Percentiles rank a stretch among this genome's conserved stretches.
Evolutionary conservation across 768 basidiomycete species (phyloP).

Genomic region (Sutorius australiensis): DNA sequence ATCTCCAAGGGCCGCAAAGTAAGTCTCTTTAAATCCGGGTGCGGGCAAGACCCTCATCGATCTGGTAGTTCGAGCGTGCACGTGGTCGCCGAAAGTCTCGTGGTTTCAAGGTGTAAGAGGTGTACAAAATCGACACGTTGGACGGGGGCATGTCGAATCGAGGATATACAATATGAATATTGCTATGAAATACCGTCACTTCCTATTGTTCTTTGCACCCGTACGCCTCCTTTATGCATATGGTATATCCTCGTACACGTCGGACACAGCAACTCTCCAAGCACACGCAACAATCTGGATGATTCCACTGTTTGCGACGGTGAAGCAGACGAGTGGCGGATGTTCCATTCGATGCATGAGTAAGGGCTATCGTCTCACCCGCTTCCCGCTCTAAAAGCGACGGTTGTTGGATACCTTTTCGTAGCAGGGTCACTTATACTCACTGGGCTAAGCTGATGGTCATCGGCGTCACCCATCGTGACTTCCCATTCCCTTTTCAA

Average conservation of each 20-base stretch:
- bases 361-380: conserved; percentile 11
- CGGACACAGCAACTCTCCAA: neutral
- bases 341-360: neutral
- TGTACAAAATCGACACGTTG: conserved; percentile 34
- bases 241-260: conserved; percentile 16
- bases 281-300: neutral
- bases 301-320: neutral
- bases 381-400: conserved; percentile 20
- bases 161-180: conserved; percentile 34
- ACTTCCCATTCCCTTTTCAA: conserved; percentile 27
- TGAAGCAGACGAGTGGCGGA: neutral
- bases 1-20: conserved; percentile 95
- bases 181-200: conserved; percentile 21
- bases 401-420: neutral
- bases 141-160: conserved; percentile 22
- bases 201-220: conserved; percentile 16
- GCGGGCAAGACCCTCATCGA: neutral
- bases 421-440: neutral
- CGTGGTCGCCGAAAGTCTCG: conserved; percentile 99
- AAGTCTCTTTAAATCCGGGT: conserved; percentile 8
- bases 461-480: conserved; percentile 16
- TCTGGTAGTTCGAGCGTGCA: conserved; percentile 83
- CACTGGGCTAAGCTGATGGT: conserved; percentile 11
- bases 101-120: conserved; percentile 88
- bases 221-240: conserved; percentile 27